These are phyloP conservation scores for Tolypocladium guangdongense DNA, from an alignment of 2,329 filamentous ascomycete species.

Conservation along the genomic window DNA sequence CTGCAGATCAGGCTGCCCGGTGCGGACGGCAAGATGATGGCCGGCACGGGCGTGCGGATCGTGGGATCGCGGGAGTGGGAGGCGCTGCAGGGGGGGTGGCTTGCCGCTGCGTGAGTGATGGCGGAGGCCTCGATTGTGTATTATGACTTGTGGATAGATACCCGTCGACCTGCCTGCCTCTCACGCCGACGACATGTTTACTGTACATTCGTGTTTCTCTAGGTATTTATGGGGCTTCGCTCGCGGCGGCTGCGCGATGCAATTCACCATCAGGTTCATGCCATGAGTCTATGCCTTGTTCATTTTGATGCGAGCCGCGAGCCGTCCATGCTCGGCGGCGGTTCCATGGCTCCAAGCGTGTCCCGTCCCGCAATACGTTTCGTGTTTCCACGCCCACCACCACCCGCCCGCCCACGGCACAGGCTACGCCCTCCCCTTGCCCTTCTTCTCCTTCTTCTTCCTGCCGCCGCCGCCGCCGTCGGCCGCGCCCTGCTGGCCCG, in stretches of 20 bases:
- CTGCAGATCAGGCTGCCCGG: conserved; percentile 40
- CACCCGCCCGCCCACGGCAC: not conserved
- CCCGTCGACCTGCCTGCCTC: not conserved
- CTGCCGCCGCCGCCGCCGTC: conserved; percentile 19
- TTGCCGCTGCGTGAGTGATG: conserved; percentile 14
- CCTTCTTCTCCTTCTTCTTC: conserved; percentile 42
- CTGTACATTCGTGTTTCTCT: not conserved
- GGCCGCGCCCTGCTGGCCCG: conserved; percentile 12
- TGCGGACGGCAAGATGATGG: conserved; percentile 30
- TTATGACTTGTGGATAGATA: not conserved
- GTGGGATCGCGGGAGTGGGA: conserved; percentile 46
- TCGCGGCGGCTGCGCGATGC: not conserved
- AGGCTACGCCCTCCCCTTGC: conserved; percentile 24
- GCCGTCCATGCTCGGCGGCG: not conserved
- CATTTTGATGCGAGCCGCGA: not conserved
- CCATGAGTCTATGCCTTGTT: not conserved
- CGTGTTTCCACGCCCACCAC: not conserved
- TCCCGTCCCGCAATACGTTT: not conserved
- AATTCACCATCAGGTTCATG: not conserved
- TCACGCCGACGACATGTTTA: too few relatives aligned
- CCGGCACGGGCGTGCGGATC: conserved; percentile 32
- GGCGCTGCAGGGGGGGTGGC: conserved; percentile 33
- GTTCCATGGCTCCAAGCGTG: not conserved
- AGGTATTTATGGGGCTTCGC: not conserved
- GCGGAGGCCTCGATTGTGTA: not conserved